Percentiles rank a stretch among this genome's conserved stretches.
Evolutionary conservation across 78 protist species (phyloP).

Genomic region (Chrysochromulina tobinii): DNA sequence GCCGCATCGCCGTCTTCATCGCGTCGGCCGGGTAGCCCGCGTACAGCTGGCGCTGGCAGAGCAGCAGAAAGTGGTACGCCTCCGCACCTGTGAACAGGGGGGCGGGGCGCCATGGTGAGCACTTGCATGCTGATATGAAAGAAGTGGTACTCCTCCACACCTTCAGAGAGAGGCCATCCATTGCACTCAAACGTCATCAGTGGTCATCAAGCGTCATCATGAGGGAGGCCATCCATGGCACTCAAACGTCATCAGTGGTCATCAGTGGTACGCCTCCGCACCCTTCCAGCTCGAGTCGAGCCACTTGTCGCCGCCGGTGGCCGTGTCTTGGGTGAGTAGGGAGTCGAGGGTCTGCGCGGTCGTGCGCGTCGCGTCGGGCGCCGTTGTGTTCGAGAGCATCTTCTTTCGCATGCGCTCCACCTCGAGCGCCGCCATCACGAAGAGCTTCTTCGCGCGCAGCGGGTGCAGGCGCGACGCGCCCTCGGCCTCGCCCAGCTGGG

Average conservation of each 20-base stretch:
- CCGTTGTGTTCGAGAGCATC: background rate
- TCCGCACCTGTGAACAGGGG: constrained; percentile 74
- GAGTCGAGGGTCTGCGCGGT: constrained; percentile 37
- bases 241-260: no score
- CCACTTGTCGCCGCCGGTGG: constrained; percentile 21
- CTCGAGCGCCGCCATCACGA: constrained; percentile 76
- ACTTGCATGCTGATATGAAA: no score
- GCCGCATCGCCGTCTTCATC: constrained; percentile 45
- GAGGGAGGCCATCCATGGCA: no score
- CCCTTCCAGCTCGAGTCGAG: constrained; percentile 65
- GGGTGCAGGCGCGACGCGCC: constrained; percentile 29
- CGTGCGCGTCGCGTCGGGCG: background rate
- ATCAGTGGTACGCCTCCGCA: constrained; percentile 66
- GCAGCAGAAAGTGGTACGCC: constrained; percentile 61
- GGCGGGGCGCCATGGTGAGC: background rate
- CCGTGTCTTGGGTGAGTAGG: constrained; percentile 19
- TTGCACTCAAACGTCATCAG: no score
- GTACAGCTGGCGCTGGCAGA: constrained; percentile 63
- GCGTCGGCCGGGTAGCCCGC: constrained; percentile 21
- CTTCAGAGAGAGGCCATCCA: no score
- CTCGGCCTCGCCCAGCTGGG: background rate
- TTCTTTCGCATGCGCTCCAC: constrained; percentile 54
- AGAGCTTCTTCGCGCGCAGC: constrained; percentile 69
- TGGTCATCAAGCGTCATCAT: no score
- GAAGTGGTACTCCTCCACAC: no score